These are phyloP conservation scores for Backusella liffmaniae DNA, from an alignment of 192 early-diverging fungal species.

Conservation along the genomic window DNA sequence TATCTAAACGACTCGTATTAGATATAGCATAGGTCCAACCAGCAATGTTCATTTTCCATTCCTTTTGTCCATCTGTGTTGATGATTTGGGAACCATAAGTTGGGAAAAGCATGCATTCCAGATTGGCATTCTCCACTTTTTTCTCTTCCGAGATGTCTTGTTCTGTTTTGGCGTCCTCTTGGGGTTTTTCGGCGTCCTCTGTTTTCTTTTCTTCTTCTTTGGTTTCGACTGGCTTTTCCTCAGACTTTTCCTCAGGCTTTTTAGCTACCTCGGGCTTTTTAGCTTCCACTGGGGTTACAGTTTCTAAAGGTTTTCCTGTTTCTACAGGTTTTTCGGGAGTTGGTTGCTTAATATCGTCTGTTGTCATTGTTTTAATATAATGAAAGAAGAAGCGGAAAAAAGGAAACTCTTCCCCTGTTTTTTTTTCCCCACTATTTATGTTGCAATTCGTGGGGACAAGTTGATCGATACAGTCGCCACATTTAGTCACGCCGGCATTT, in stretches of 20 bases:
- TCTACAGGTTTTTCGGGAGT: not conserved
- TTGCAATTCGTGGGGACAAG: not conserved
- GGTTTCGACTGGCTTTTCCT: too few species aligned
- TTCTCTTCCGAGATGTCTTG: not conserved
- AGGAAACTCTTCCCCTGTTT: not conserved
- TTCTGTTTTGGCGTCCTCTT: not conserved
- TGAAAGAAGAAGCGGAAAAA: not conserved
- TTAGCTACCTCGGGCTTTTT: not conserved
- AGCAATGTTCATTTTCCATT: conserved; percentile 24
- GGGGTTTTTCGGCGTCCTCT: not conserved
- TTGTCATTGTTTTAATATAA: not conserved
- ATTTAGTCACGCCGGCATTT: not conserved
- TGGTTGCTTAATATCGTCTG: not conserved
- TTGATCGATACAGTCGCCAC: not conserved
- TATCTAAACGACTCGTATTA: conserved; percentile 20
- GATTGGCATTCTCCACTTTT: not conserved
- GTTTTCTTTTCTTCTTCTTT: not conserved
- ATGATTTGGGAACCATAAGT: conserved; percentile 21
- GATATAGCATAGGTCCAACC: conserved; percentile 34
- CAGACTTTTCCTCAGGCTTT: not conserved
- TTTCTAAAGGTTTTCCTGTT: not conserved
- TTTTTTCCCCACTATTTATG: not conserved
- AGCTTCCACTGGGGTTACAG: not conserved
- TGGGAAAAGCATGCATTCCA: conserved; percentile 35
- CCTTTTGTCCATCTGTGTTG: not conserved